Conservation (phyloP, 2,329 filamentous ascomycete species). For the Colletotrichum chrysophilum region DNA sequence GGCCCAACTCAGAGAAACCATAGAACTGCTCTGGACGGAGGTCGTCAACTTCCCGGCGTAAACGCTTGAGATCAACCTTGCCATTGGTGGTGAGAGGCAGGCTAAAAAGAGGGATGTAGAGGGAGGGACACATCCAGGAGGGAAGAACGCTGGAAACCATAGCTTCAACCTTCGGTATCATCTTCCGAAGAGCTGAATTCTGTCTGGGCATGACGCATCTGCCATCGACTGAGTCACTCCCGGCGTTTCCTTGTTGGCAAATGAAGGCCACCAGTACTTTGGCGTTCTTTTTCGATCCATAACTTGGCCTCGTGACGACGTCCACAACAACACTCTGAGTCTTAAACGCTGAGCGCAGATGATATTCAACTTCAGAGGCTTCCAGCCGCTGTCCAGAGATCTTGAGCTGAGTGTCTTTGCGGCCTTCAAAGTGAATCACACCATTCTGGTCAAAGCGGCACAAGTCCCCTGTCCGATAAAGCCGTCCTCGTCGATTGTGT, state of each 20-base stretch:
- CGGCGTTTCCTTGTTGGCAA: not conserved
- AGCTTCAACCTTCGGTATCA: not conserved
- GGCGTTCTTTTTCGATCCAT: not conserved
- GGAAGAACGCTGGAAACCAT: not conserved
- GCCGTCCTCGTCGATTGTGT: not conserved
- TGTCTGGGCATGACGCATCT: not conserved
- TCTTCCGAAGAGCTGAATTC: not conserved
- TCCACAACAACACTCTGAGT: conserved; percentile 13
- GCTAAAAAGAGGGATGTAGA: not conserved
- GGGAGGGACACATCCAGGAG: conserved; percentile 15
- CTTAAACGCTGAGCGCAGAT: not conserved
- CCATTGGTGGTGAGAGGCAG: conserved; percentile 3
- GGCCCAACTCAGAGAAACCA: not conserved
- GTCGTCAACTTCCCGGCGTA: not conserved
- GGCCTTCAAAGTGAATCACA: conserved; percentile 23
- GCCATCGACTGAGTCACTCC: not conserved
- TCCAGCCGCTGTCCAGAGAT: conserved; percentile 35
- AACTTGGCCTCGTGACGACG: not conserved
- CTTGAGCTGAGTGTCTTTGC: conserved; percentile 26
- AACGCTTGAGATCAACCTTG: not conserved
- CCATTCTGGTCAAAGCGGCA: not conserved
- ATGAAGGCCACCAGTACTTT: conserved; percentile 10
- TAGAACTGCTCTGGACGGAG: conserved; percentile 8
- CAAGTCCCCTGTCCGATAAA: conserved; percentile 23
- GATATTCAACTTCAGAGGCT: conserved; percentile 29